Evolutionary conservation across 352 stramenopile species (phyloP), one percentile per base, ranked within the genome.

Genomic region (Phytophthora cryptogea): DNA sequence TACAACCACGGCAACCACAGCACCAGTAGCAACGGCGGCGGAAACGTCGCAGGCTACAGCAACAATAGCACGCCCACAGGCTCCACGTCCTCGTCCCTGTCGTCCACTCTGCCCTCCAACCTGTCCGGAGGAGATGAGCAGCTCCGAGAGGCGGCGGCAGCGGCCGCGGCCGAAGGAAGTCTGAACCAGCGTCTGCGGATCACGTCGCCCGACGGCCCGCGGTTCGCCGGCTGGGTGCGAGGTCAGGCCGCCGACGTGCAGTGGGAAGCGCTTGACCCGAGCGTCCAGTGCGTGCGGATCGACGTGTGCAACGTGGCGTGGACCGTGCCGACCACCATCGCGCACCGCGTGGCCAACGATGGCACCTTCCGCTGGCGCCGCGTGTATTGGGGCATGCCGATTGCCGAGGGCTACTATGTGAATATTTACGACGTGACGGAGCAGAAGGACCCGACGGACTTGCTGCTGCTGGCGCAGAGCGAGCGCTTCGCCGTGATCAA

Each of bases 311-410:
- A 95, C 54, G 76, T 88, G 54, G 77, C 74, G 45, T 95, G 86
- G 86, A 76, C 75, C 16, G 84, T 91, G 42, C 83, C 84, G 13
- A 92, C 86, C 14, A 89, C 80, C 27, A 93, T 93, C 51, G 76
- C 83, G 45, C 70, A 79, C 37, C 66, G 75, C 31, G 83, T 86
- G 56, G 66, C 72, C 2, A 92, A 93, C 65, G 74, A 89, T 41
- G 86, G 86, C 54, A 71, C 60, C 16, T 90, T 84, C 59, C 68
- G 81, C 46, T 95, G 86, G 86, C 79, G 74, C 32, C 78, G 80
- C 28, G 86, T 95, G 48, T 88, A 91, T 43, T 95, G 86, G 86
- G 86, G 86, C 53, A 86, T 95, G 82, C 86, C 86, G 11, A 95
- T 92, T 56, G 79, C 72, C 35, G 80, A 89, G 48, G 82, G 80